Base-by-base conservation (phyloP, 75 land plant species). In the Picea glauca region DNA sequence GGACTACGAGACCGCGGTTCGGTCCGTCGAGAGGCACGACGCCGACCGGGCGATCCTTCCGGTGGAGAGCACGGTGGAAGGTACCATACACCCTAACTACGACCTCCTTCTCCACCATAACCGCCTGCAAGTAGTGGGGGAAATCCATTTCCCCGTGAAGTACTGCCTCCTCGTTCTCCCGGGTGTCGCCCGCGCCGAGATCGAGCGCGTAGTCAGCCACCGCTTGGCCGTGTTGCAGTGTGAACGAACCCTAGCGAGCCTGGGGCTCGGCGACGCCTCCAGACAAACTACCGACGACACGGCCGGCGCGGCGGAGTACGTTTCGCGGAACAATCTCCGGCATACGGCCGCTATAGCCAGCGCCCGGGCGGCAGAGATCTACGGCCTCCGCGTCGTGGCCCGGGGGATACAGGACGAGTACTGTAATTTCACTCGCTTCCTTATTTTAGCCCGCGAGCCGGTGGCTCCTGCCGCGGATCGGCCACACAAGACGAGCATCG, bases 321-420 rank as follows among this genome's bases (percentile, higher is more conserved):
- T 90, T 13, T 83, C 65, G 32, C 32, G 65, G 13, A 63, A 26
- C 65, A 32, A 32, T 4, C 65, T 20, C 14, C 65, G 65, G 3
- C 32, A 20, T 32, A 63, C 33, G 65, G 65, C 31, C 32, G 65
- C 65, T 14, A 63, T 63, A 26, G 65, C 65, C 13, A 63, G 65
- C 33, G 12, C 33, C 32, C 32, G 65, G 13, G 65, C 65, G 13
- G 65, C 65, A 32, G 65, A 63, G 33, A 63, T 63, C 30, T 91
- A 91, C 82, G 93, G 93, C 11, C 21, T 91, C 76, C 38, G 85
- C 23, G 75, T 91, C 5, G 80, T 88, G 32, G 91, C 90, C 66
- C 85, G 86, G 65, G 93, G 90, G 13, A 87, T 91, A 79, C 91
- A 91, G 87, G 93, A 91, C 88, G 93, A 91, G 66, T 72, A 74